A percentile compares a stretch with the other conserved stretches of the same genome.
Evolutionary conservation across 805 yeast species (phyloP).

Genomic region (Helenozyma rhizophorensis): DNA sequence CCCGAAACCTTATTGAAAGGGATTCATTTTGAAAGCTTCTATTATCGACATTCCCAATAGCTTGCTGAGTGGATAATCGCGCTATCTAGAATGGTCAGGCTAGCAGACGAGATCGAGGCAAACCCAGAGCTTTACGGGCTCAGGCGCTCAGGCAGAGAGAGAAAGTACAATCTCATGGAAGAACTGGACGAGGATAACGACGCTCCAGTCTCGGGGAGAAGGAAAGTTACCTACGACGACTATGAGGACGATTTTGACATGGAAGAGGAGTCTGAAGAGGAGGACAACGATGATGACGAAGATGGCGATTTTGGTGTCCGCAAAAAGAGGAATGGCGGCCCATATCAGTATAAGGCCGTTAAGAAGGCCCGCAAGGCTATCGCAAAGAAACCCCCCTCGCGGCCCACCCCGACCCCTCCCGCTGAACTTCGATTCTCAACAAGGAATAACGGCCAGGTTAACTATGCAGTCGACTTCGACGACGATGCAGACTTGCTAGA

Average conservation of each 20-base stretch:
- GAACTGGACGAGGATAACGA: constrained; percentile 32
- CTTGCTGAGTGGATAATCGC: too few relatives aligned
- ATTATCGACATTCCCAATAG: too few relatives aligned
- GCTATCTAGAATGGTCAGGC: constrained; percentile 13
- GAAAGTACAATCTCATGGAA: constrained; percentile 35
- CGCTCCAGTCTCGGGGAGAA: constrained; percentile 11
- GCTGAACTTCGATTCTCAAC: constrained; percentile 71
- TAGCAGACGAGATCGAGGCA: constrained; percentile 16
- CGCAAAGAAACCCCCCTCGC: constrained; percentile 2
- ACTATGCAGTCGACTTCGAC: constrained; percentile 70
- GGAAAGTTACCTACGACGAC: constrained; percentile 9
- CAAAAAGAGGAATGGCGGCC: constrained; percentile 13
- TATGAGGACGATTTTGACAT: constrained; percentile 13
- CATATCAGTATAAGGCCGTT: constrained; percentile 17
- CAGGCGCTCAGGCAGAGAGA: constrained; percentile 68
- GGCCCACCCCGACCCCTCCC: constrained; percentile 19
- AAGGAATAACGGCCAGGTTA: constrained; percentile 63
- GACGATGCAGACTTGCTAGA: constrained; percentile 51
- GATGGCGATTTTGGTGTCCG: constrained; percentile 13
- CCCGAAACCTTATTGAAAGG: too few relatives aligned
- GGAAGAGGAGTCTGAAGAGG: constrained; percentile 11
- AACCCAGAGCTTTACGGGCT: constrained; percentile 84
- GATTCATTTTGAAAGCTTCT: too few relatives aligned
- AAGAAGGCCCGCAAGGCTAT: constrained; percentile 13
- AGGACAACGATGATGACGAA: constrained; percentile 17